These are phyloP conservation scores for Leccinellum luteum DNA, from an alignment of 768 basidiomycete species.

Conservation along the genomic window DNA sequence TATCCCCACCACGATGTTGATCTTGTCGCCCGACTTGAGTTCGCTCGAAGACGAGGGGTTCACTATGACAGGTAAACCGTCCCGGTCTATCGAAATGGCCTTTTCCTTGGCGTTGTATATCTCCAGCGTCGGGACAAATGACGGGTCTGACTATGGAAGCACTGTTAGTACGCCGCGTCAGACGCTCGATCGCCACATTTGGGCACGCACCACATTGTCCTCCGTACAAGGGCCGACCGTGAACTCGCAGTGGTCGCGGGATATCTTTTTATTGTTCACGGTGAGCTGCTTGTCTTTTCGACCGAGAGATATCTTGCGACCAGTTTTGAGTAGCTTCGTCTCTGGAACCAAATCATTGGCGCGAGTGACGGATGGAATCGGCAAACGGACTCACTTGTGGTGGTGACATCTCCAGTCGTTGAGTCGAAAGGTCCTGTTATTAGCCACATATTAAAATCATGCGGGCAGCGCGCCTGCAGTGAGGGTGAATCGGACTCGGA, in stretches of 20 bases:
- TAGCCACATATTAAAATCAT: slow-evolving; percentile 45
- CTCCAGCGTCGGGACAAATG: slow-evolving; percentile 45
- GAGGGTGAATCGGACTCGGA: no score
- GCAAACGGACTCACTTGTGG: slow-evolving; percentile 37
- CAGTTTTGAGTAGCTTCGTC: slow-evolving; percentile 62
- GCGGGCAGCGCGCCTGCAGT: no score
- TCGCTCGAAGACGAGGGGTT: slow-evolving; percentile 38
- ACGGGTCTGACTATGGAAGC: slow-evolving; percentile 45
- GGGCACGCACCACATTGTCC: slow-evolving; percentile 52
- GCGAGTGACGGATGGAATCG: slow-evolving; percentile 23
- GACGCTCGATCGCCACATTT: no score
- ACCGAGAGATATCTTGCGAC: slow-evolving; percentile 52
- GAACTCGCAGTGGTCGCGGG: slow-evolving; percentile 58
- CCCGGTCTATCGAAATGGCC: slow-evolving; percentile 40
- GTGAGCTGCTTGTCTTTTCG: slow-evolving; percentile 52
- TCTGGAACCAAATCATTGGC: slow-evolving; percentile 27
- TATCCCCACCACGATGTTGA: slow-evolving; percentile 45
- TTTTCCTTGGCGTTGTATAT: slow-evolving; percentile 50
- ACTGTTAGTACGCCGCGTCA: background rate
- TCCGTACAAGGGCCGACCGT: slow-evolving; percentile 48
- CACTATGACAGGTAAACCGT: slow-evolving; percentile 30
- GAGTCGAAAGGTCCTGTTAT: slow-evolving; percentile 55
- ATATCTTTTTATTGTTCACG: slow-evolving; percentile 63
- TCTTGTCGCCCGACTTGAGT: slow-evolving; percentile 52
- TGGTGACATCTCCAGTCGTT: slow-evolving; percentile 30